Evolutionary conservation across 2,329 filamentous ascomycete genomes (phyloP).

Genomic region (Fusarium agapanthi): DNA sequence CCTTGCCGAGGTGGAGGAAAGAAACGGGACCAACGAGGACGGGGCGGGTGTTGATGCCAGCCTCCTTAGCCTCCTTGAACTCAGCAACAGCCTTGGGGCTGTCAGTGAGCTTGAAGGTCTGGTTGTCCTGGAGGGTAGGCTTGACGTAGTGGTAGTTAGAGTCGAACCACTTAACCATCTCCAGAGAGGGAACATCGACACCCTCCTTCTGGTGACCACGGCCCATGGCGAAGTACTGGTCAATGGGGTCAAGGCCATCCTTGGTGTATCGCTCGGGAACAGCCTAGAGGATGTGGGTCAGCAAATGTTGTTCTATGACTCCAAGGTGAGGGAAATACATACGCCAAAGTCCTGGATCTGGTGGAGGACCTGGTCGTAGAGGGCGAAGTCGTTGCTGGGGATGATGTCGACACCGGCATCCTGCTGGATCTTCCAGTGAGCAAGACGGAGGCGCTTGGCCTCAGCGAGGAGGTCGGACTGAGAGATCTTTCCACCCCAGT

Average conservation of each 20-base stretch:
- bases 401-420: slow-evolving; percentile 97
- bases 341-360: slow-evolving; percentile 98
- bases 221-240: slow-evolving; percentile 99
- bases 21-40: slow-evolving; percentile 96
- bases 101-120: slow-evolving; percentile 88
- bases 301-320: neutral
- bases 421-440: slow-evolving; percentile 99
- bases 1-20: slow-evolving; percentile 97
- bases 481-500: slow-evolving; percentile 94
- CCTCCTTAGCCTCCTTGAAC: slow-evolving; percentile 98
- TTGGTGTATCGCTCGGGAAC: slow-evolving; percentile 93
- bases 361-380: slow-evolving; percentile 97
- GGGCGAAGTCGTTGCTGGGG: slow-evolving; percentile 99
- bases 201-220: slow-evolving; percentile 96
- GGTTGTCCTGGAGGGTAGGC: slow-evolving; percentile 95
- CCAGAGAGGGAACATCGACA: slow-evolving; percentile 90
- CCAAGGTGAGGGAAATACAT: slow-evolving; percentile 52
- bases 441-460: slow-evolving; percentile 95
- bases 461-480: slow-evolving; percentile 90
- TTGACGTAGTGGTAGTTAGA: slow-evolving; percentile 99
- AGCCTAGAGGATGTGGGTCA: slow-evolving; percentile 61
- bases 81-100: slow-evolving; percentile 94
- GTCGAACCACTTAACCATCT: slow-evolving; percentile 99
- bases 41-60: slow-evolving; percentile 90
- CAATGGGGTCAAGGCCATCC: slow-evolving; percentile 85